Percentiles rank a stretch among this genome's conserved stretches.
phyloP scores from a whole-genome alignment of 441 rosid genomes.

The Hypseocharis bilobata region DNA sequence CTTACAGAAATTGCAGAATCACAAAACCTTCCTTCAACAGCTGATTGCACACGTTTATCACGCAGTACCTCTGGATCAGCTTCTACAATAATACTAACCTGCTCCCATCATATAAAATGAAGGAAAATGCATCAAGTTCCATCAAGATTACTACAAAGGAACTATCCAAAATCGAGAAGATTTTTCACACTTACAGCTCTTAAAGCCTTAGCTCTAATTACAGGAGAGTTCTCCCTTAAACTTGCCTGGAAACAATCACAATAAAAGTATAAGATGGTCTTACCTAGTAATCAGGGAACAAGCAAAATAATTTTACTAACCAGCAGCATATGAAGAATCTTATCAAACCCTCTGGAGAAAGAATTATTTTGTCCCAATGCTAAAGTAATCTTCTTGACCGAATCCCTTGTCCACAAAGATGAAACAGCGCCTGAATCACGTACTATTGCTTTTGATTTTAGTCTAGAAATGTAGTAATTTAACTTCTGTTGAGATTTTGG shows the following conservation, averaged over 20 bases:
- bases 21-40: constrained; percentile 99
- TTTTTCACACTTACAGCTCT: constrained; percentile 61
- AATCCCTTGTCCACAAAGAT: constrained; percentile 59
- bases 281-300: constrained; percentile 18
- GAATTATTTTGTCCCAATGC: constrained; percentile 87
- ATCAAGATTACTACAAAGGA: constrained; percentile 17
- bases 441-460: constrained; percentile 72
- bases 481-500: constrained; percentile 65
- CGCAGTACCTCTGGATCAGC: constrained; percentile 93
- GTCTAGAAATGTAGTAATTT: constrained; percentile 61
- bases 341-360: constrained; percentile 93
- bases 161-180: too few species aligned
- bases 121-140: neutral
- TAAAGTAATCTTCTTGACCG: constrained; percentile 70
- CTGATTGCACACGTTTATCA: constrained; percentile 84
- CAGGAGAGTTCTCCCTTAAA: constrained; percentile 90
- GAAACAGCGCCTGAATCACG: constrained; percentile 62
- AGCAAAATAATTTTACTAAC: constrained; percentile 40
- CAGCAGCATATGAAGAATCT: constrained; percentile 94
- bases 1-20: constrained; percentile 98
- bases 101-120: constrained; percentile 33
- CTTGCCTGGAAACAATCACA: constrained; percentile 59
- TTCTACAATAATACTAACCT: constrained; percentile 97
- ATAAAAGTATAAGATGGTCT: constrained; percentile 25
- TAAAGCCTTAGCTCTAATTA: constrained; percentile 90